These are phyloP conservation scores for Cladosporium sp. DNA, from an alignment of 2,329 filamentous ascomycete species.

Conservation along the genomic window DNA sequence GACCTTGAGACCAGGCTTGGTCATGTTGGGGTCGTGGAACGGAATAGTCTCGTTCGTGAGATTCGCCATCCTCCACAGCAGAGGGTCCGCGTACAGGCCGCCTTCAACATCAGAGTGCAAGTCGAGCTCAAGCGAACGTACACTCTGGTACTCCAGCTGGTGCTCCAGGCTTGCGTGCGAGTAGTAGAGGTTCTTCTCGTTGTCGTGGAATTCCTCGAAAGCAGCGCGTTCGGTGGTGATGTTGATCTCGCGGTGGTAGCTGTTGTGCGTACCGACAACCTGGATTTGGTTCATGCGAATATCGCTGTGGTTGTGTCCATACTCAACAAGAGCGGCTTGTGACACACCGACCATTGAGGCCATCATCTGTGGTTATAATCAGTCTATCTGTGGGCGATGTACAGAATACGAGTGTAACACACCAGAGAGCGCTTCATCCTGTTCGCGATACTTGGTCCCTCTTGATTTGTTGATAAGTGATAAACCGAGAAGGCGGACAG, in stretches of 20 bases:
- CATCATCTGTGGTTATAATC: not conserved
- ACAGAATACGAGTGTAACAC: not conserved
- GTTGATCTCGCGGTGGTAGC: constrained; percentile 51
- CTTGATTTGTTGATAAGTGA: not conserved
- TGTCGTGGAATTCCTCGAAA: constrained; percentile 42
- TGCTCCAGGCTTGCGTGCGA: constrained; percentile 48
- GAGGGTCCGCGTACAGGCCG: constrained; percentile 49
- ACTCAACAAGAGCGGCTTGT: not conserved
- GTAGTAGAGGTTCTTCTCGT: constrained; percentile 49
- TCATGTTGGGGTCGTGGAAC: constrained; percentile 42
- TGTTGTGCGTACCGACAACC: constrained; percentile 54
- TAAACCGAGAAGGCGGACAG: not conserved
- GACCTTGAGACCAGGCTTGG: constrained; percentile 50
- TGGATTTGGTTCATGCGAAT: constrained; percentile 56
- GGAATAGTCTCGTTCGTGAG: constrained; percentile 40
- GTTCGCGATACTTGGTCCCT: too few species aligned
- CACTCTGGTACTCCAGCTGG: constrained; percentile 48
- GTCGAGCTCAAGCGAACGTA: constrained; percentile 53
- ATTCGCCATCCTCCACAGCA: constrained; percentile 45
- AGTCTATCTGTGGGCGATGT: not conserved
- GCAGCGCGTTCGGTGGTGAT: constrained; percentile 43
- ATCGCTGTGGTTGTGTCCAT: constrained; percentile 15
- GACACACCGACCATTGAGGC: constrained; percentile 10
- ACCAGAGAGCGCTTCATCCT: constrained; percentile 16
- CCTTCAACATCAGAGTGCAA: constrained; percentile 52